Evolutionary conservation across 352 stramenopile genomes (phyloP), one percentile per base, ranked within the genome.

Genomic region (Nothophytophthora sp.): DNA sequence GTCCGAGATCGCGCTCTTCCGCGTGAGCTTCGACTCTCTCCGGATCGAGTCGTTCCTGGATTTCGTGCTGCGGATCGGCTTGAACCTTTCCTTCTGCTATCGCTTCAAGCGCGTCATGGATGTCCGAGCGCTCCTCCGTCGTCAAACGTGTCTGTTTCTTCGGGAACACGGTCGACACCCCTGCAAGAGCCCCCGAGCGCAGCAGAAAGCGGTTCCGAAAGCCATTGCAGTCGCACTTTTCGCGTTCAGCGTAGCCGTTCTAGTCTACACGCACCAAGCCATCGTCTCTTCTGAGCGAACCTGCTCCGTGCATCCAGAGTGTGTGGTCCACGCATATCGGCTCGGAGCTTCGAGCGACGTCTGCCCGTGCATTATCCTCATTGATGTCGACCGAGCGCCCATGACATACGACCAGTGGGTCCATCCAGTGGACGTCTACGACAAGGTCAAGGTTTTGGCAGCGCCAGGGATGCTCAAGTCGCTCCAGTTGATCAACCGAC

Each of bases 401-500:
- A 48, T 13, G 15, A 50, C 19, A 3, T 50, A 33, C 12, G 22
- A 40, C 2, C 29, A 50, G 11, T 50, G 43, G 43, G 33, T 33
- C 3, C 20, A 41, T 30, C 52, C 71, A 0, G 24, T 36, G 10
- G 28, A 66, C 2, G 57, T 49, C 4, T 66, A 56, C 3, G 51
- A 61, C 8, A 56, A 18, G 2, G 64, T 73, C 0, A 43, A 68
- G 16, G n/a, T 16, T 1, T 38, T 75, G 0, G 45, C 68, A 16
- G 34, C 33, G 0, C 53, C 67, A 19, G 73, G 73, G 3, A 40
- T 63, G 18, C 38, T 85, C 3, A 50, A 32, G 1, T 63, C 53
- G 0, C 40, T 85, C 5, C 70, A 81, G 34, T n/a, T 81, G 16
- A 70, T 73, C 34, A 80, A 84, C 30, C 55, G 55, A 1, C 41